A percentile compares a stretch with the other conserved stretches of the same genome.
phyloP scores from a whole-genome alignment of 352 stramenopile genomes.

The Phytophthora pini region DNA sequence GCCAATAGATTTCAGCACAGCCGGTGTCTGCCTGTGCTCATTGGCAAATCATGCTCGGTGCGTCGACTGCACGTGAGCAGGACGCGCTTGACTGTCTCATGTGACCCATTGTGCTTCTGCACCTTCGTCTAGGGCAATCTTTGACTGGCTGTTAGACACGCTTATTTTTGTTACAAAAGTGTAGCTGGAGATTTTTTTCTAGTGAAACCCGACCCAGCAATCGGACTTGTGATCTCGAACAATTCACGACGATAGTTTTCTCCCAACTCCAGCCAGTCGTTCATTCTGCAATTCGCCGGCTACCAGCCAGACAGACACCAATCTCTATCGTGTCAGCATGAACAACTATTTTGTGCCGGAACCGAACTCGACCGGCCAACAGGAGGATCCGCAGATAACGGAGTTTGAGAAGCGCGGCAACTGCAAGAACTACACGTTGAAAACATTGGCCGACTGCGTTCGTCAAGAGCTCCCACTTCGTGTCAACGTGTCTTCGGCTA shows the following conservation, averaged over 20 bases:
- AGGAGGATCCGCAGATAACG: constrained; percentile 23
- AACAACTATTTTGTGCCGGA: constrained; percentile 43
- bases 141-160: constrained; percentile 1
- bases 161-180: constrained; percentile 22
- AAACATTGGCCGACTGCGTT: constrained; percentile 48
- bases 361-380: constrained; percentile 23
- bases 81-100: constrained; percentile 43
- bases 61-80: constrained; percentile 26
- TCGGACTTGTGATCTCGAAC: neutral
- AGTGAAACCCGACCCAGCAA: constrained; percentile 25
- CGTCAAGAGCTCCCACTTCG: constrained; percentile 58
- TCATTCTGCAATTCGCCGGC: constrained; percentile 31
- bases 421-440: constrained; percentile 57
- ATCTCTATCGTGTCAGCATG: constrained; percentile 17
- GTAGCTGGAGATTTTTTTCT: constrained; percentile 6
- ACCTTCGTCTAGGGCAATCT: constrained; percentile 9
- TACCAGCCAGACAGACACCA: neutral
- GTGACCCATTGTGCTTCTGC: constrained; percentile 18
- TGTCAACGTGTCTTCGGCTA: constrained; percentile 45
- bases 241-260: constrained; percentile 20
- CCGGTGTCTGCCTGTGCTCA: neutral
- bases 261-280: constrained; percentile 15
- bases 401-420: constrained; percentile 40
- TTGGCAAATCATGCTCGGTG: constrained; percentile 18
- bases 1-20: constrained; percentile 18